A percentile compares a stretch with the other conserved stretches of the same genome.
Evolutionary conservation across 192 early-diverging fungal genomes (phyloP).

Genomic region (Chytriomyces sp.): DNA sequence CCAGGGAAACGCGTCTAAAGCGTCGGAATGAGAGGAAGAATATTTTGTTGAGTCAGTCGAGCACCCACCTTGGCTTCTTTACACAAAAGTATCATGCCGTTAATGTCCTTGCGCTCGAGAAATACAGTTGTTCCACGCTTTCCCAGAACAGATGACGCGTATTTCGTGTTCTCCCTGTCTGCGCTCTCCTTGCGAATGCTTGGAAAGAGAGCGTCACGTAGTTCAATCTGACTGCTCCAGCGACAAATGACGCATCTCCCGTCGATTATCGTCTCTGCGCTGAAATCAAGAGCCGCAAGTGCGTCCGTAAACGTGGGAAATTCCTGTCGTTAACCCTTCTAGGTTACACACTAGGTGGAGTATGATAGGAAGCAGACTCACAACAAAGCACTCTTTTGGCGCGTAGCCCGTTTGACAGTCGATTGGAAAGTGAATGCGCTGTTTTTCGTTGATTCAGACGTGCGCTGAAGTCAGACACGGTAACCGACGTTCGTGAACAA

Average conservation of each 20-base stretch:
- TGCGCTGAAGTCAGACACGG: too few relatives aligned
- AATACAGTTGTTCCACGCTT: constrained; percentile 23
- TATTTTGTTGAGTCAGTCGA: not conserved
- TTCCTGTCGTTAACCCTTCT: constrained; percentile 41
- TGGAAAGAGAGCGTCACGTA: constrained; percentile 40
- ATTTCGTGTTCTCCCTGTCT: not conserved
- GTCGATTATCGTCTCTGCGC: constrained; percentile 58
- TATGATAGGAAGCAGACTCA: constrained; percentile 42
- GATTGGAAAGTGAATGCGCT: too few relatives aligned
- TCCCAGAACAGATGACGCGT: too few relatives aligned
- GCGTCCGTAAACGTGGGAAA: constrained; percentile 57
- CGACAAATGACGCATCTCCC: constrained; percentile 58
- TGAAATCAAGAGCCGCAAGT: constrained; percentile 54
- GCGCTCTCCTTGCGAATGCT: not conserved
- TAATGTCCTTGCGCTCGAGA: constrained; percentile 73
- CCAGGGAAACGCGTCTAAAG: constrained; percentile 70
- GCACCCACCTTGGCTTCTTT: constrained; percentile 69
- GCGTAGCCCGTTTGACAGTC: too few relatives aligned
- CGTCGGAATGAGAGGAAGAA: too few relatives aligned
- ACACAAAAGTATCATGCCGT: constrained; percentile 66
- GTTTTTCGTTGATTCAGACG: too few relatives aligned
- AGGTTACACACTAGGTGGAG: too few relatives aligned
- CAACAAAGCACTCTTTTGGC: not conserved
- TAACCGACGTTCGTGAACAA: not conserved
- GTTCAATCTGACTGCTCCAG: constrained; percentile 40